Evolutionary conservation across 2,329 filamentous ascomycete species (phyloP).

Genomic region (Aspergillus proliferans): DNA sequence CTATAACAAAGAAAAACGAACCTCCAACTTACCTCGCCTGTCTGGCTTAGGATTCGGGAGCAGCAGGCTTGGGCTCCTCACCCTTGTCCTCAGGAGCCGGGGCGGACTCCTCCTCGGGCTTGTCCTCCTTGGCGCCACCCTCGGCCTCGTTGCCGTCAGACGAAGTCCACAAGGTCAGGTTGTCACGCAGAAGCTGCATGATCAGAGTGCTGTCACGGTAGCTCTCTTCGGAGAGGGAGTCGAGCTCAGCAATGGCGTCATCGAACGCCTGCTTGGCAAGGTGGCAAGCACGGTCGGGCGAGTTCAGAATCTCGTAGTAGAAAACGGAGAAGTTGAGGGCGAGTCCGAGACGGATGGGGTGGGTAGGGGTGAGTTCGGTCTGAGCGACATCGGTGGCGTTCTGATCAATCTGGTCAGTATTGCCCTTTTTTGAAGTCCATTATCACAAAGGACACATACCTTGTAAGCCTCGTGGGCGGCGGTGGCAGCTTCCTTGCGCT

Average conservation of each 20-base stretch:
- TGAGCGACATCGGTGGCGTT: conserved; percentile 97
- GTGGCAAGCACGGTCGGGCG: conserved; percentile 93
- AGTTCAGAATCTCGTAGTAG: conserved; percentile 99
- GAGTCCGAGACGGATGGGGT: conserved; percentile 95
- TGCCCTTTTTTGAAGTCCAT: background rate
- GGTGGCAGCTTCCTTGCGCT: conserved; percentile 90
- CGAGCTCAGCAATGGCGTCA: conserved; percentile 96
- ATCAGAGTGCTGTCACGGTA: conserved; percentile 99
- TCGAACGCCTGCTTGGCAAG: conserved; percentile 99
- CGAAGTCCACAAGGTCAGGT: conserved; percentile 96
- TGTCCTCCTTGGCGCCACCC: conserved; percentile 57
- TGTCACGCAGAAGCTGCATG: conserved; percentile 98
- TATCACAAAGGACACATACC: conserved; percentile 48
- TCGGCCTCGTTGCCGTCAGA: conserved; percentile 74
- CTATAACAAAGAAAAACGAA: conserved; percentile 20
- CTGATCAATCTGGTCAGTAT: conserved; percentile 42
- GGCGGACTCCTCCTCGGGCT: conserved; percentile 45
- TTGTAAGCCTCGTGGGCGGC: conserved; percentile 98
- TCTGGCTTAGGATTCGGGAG: conserved; percentile 29
- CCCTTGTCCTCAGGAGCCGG: conserved; percentile 41
- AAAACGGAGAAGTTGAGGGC: conserved; percentile 99
- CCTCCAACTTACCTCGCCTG: conserved; percentile 11
- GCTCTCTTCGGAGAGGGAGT: conserved; percentile 94
- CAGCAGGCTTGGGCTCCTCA: conserved; percentile 33
- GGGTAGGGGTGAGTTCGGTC: conserved; percentile 92